Base-by-base conservation (phyloP, 164 flowering plant species). In the Santalum album region DNA sequence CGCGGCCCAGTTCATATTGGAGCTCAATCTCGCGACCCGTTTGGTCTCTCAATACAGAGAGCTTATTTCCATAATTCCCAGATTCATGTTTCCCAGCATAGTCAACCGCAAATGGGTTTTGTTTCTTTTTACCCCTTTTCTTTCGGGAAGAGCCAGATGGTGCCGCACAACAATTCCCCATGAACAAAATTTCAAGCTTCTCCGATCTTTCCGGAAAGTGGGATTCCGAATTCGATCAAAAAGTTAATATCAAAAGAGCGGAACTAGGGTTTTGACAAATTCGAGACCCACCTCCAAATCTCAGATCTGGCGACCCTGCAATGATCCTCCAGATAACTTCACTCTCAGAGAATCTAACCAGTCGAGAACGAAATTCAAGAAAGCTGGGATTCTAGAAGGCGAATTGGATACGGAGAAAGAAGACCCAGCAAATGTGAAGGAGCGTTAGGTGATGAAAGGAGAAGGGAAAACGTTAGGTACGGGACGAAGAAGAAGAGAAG, bases 131-230 rank as follows among this genome's bases (percentile, higher is more conserved):
- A 19, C 62, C 54, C 34, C 56, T 63, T 34, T 62, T 69, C 60
- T 53, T 55, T 38, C 26, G 40, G 9, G 21, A 24, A 0, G 42
- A 12, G 16, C 12, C 20, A 20, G 57, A 25, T 10, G 82, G 79
- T 14, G 55, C 65, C 15, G 47, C 78, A 45, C 85, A 80, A 58
- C 85, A 80, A 69, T 80, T 80, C 0, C 85, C 85, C 85, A 80
- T 80, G 24, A 29, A 36, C 54, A n/a, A 19, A 46, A 32, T 15
- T 36, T 36, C n/a, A n/a, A n/a, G n/a, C n/a, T n/a, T n/a, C n/a
- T 10, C 16, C 12, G 40, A 15, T 12, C 42, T 15, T 38, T 29
- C 34, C 4, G 34, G 34, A 29, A 29, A 29, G 4, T 29, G 34
- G 34, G 34, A 3, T 29, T 29, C 34, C 4, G 6, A 29, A 9